Evolutionary conservation across 2,329 filamentous ascomycete species (phyloP), one percentile per base, ranked within the genome.

Genomic region (Penicillium paneum): DNA sequence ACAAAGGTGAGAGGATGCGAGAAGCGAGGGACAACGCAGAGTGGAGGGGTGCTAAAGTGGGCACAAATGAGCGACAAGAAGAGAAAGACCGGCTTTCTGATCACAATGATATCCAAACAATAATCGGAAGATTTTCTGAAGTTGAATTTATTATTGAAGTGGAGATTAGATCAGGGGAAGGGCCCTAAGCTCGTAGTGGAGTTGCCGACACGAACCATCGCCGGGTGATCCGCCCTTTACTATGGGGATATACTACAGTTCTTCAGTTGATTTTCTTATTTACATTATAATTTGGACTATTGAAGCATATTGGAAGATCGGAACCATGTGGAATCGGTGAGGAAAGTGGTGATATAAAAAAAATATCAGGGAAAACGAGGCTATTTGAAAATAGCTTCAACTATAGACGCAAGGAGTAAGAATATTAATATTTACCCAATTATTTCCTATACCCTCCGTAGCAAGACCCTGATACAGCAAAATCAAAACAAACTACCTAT

Each of bases 81-180:
- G 17, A 48, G 47, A 44, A 53, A 51, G 45, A 45, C 52, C 51
- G 19, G 51, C 57, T 53, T 48, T 52, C 57, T 50, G 52, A 28
- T 54, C 40, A 49, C 26, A 42, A 19, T n/a, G 5, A 38, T 31
- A 31, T 31, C 34, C 40, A 31, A 49, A 35, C 15, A 49, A 49
- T 42, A 41, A 24, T 49, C 52, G 52, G 52, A 54, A 36, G 52
- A 50, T 54, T 54, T 50, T 50, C 39, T 54, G 51, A 54, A 53
- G 51, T 39, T 43, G 46, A 36, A 44, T 38, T 46, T 54, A 54
- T 49, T 54, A 31, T 38, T 12, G 31, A 32, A 41, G 50, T 54
- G 52, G 52, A 54, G 39, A 54, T 54, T 39, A 3, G 50, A 53
- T 53, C 51, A 54, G 51, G 52, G 43, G 43, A 38, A 29, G 15